Base-by-base conservation (phyloP, 2,329 filamentous ascomycete species). In the Chaetomiaceae sp. region DNA sequence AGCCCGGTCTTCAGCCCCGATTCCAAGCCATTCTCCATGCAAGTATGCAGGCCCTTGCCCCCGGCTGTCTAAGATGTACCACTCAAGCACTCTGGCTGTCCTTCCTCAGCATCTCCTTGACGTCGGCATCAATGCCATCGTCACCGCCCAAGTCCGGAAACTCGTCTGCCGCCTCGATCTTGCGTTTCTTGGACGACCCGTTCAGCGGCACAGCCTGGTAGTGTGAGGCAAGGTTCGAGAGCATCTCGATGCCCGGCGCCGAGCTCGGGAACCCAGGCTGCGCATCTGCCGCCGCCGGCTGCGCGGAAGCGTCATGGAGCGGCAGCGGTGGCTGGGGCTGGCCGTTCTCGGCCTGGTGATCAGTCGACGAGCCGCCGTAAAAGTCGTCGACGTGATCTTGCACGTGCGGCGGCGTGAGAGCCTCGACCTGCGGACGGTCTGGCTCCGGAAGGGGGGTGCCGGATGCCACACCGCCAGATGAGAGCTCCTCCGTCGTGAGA, bases 391-490 rank as follows among this genome's bases (percentile, higher is more conserved):
- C 44, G 39, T 63, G 53, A 42, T 67, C 62, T 44, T 79, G 78
- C 49, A 80, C 75, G 2, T 81, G 71, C 1, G 86, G 86, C n/a
- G 89, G 90, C 0, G 90, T 96, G 46, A 96, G 74, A 0, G 60
- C 86, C 65, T 97, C 91, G 47, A 95, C 76, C 56, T 90, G 81
- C 1, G 91, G 90, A 27, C 88, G 81, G 50, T 82, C 80, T 11
- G 79, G 79, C 53, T 88, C 85, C 20, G 73, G 65, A 12, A 65
- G 65, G 3, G 71, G 70, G 51, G 66, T 74, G 30, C 66, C 67
- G 10, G 51, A 50, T n/a, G 65, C 66, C 39, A 71, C 65, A 8
- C 72, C 70, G 3, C 72, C 68, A 9, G 78, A n/a, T n/a, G n/a
- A 71, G 8, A 66, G 65, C 38, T 70, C 67, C 17, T 71, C 68